Percentiles rank a stretch among this genome's conserved stretches.
These are phyloP conservation scores for Lasiodiplodia sp. DNA, from an alignment of 2,329 filamentous ascomycete species.

Conservation along the genomic window DNA sequence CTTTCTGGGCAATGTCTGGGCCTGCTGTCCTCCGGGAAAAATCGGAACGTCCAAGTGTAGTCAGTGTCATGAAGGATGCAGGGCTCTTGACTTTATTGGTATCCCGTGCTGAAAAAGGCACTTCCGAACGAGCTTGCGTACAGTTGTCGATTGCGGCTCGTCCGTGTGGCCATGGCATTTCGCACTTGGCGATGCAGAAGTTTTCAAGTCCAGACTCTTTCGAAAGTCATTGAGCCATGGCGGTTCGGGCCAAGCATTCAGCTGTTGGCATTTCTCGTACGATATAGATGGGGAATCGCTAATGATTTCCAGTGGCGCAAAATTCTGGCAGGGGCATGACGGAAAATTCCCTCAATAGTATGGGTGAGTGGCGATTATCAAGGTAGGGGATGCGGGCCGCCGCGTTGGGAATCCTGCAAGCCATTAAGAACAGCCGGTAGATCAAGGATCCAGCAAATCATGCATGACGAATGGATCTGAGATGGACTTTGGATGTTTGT, in stretches of 20 bases:
- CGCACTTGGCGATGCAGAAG: not conserved
- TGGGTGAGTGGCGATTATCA: not conserved
- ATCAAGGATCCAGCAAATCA: not conserved
- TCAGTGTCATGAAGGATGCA: not conserved
- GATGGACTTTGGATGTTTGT: not conserved
- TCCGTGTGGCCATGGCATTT: not conserved
- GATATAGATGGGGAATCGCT: not conserved
- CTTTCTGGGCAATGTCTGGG: constrained; percentile 1
- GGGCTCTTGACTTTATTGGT: not conserved
- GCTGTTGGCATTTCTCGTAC: too few relatives aligned
- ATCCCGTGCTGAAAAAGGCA: not conserved
- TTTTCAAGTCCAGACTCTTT: not conserved
- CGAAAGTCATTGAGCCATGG: not conserved
- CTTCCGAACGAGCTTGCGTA: too few relatives aligned
- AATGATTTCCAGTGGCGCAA: not conserved
- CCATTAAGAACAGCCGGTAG: not conserved
- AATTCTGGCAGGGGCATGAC: not conserved
- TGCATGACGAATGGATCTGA: too few relatives aligned
- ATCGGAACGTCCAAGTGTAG: not conserved
- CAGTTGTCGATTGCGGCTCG: not conserved
- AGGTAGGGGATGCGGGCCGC: constrained; percentile 5
- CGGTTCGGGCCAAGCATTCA: not conserved
- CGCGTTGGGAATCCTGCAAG: constrained; percentile 14
- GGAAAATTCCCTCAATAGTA: too few relatives aligned
- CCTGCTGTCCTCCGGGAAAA: not conserved